Evolutionary conservation across 805 yeast species (phyloP).

Genomic region (Candida insectalens): DNA sequence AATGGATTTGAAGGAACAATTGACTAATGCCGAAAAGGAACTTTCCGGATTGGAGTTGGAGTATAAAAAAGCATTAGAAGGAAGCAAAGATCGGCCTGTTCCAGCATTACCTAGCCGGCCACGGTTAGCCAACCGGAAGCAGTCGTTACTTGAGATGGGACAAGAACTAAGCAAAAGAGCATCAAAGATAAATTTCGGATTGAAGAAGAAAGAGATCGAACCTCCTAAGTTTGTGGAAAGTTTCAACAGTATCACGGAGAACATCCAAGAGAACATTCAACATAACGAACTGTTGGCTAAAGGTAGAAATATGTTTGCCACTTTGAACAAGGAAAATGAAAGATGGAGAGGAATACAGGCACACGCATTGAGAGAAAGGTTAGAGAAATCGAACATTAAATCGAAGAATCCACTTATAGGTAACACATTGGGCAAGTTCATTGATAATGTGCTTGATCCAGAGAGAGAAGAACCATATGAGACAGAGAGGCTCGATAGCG

Average conservation of each 20-base stretch:
- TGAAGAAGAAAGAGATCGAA: too few relatives aligned
- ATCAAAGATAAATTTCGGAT: constrained; percentile 8
- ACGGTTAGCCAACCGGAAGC: neutral
- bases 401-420: constrained; percentile 1
- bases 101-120: neutral
- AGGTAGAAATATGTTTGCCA: constrained; percentile 18
- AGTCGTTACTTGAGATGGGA: constrained; percentile 1
- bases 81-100: neutral
- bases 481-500: constrained; percentile 1
- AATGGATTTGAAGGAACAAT: constrained; percentile 35
- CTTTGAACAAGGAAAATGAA: constrained; percentile 16
- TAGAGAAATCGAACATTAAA: neutral
- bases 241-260: constrained; percentile 15
- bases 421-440: constrained; percentile 5
- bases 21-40: constrained; percentile 31
- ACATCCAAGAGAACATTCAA: constrained; percentile 14
- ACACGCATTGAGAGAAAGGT: constrained; percentile 1
- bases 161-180: constrained; percentile 2
- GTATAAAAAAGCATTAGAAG: constrained; percentile 14
- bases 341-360: constrained; percentile 13
- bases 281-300: constrained; percentile 16
- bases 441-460: constrained; percentile 9
- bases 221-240: constrained; percentile 9
- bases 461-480: neutral
- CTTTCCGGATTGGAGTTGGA: constrained; percentile 24